Base-by-base conservation (phyloP, 371 early-diverging fungal species). In the Actinomucor elegans region DNA sequence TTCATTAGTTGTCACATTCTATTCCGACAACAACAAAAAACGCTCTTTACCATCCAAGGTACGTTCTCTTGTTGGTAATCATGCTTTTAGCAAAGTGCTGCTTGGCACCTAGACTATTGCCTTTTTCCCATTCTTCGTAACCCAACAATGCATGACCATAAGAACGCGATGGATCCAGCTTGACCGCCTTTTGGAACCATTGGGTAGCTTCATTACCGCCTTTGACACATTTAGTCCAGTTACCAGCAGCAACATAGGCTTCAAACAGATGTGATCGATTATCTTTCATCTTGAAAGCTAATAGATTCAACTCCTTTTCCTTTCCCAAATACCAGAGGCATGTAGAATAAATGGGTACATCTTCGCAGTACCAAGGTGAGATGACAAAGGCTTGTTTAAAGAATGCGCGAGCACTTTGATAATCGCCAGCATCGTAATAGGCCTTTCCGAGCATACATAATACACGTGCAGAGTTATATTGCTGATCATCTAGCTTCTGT, bases 351-450 rank as follows among this genome's bases (percentile, higher is more conserved):
- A 61, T 40, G 7, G 77, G 71, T 0, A 68, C 53, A 20, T 48
- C 60, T 20, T 76, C 71, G 34, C 73, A 76, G 21, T 48, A 76
- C 77, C 77, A 76, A 12, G 73, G 77, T 3, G 71, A 66, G 15
- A 66, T 53, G 5, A 36, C 40, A 38, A 76, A 73, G 3, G 66
- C 40, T 18, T 67, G 59, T n/a, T 62, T 60, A 31, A 66, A 76
- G 26, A 76, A 70, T n/a, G 61, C 43, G 5, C 61, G 44, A 0
- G 75, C 69, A 37, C 27, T 49, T 35, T 59, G 35, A 41, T 66
- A 66, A 37, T 76, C 69, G n/a, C 64, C 59, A 3, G 61, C 50
- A 45, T 76, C 64, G 36, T 76, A 71, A 36, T 70, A 73, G 0
- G 71, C 66, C 42, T 64, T 70, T 5, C 77, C 77, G 3, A 76